phyloP scores from a whole-genome alignment of 805 yeast species.

The Zygosaccharomyces bisporus region DNA sequence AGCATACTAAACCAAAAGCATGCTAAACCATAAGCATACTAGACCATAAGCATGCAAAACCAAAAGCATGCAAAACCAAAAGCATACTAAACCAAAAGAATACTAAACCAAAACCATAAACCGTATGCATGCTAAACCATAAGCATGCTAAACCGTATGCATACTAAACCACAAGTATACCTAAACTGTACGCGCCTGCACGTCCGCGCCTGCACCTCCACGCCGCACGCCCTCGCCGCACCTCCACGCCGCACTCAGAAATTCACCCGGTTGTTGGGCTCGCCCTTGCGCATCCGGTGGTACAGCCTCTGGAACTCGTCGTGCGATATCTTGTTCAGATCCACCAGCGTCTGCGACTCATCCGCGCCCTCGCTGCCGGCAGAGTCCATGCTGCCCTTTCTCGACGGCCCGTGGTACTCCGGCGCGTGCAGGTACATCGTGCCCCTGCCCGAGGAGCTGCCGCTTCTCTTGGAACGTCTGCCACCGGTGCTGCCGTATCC shows the following conservation, averaged over 20 bases:
- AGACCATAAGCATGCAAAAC: too few relatives aligned
- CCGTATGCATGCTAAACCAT: too few relatives aligned
- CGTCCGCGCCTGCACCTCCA: too few relatives aligned
- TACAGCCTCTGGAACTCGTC: conserved; percentile 18
- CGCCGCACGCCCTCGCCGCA: not conserved
- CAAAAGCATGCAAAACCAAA: too few relatives aligned
- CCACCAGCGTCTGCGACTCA: conserved; percentile 13
- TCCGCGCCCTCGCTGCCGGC: conserved; percentile 3
- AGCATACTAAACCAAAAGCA: too few relatives aligned
- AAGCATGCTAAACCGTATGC: too few relatives aligned
- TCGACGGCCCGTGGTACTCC: conserved; percentile 12
- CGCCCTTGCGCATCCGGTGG: conserved; percentile 18
- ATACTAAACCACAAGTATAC: too few relatives aligned
- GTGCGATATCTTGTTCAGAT: conserved; percentile 16
- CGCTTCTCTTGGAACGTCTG: not conserved
- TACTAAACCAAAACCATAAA: too few relatives aligned
- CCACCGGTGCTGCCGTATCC: conserved; percentile 1
- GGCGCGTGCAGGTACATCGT: conserved; percentile 16
- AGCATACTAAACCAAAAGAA: too few relatives aligned
- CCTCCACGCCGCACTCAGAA: conserved; percentile 8
- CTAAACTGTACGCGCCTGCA: too few relatives aligned
- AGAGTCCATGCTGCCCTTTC: conserved; percentile 4
- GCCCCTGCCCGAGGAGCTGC: conserved; percentile 9
- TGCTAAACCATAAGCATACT: too few relatives aligned
- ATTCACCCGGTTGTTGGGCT: conserved; percentile 22